A percentile compares a stretch with the other conserved stretches of the same genome.
These are phyloP conservation scores for Athelia psychrophila DNA, from an alignment of 1,284 basidiomycete species.

Conservation along the genomic window DNA sequence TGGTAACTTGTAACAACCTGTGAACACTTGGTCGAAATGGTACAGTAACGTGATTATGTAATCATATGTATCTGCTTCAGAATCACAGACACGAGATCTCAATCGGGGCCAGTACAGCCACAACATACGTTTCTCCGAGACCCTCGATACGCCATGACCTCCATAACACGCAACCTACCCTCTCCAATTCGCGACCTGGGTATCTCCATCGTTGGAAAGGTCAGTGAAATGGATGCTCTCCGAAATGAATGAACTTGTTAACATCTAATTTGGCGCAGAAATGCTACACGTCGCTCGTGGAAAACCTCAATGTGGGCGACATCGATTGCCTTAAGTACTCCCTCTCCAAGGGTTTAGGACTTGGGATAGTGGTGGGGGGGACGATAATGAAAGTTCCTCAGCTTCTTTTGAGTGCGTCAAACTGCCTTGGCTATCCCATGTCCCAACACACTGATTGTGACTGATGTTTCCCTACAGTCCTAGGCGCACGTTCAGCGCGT, in stretches of 20 bases:
- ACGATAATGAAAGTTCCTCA: constrained; percentile 97
- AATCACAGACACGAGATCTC: too few species aligned
- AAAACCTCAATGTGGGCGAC: constrained; percentile 85
- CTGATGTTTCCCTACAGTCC: constrained; percentile 34
- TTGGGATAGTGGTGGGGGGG: constrained; percentile 92
- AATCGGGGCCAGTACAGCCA: too few species aligned
- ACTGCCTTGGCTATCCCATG: not conserved
- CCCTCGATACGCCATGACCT: constrained; percentile 65
- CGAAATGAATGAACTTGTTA: not conserved
- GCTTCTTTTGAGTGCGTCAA: constrained; percentile 63
- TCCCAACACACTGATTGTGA: not conserved
- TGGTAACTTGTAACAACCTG: too few species aligned
- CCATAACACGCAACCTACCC: constrained; percentile 74
- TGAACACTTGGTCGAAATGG: too few species aligned
- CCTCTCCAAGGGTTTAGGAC: constrained; percentile 88
- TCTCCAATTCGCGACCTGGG: constrained; percentile 81
- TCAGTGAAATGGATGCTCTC: constrained; percentile 27
- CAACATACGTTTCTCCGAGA: too few species aligned
- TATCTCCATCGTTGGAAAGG: constrained; percentile 80
- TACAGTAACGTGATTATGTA: too few species aligned
- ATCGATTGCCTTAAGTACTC: constrained; percentile 87
- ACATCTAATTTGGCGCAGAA: constrained; percentile 43
- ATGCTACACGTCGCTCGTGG: constrained; percentile 90
- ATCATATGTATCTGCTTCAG: too few species aligned
- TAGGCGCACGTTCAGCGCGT: constrained; percentile 68